Base-by-base conservation (phyloP, 2,329 filamentous ascomycete species). In the Curvularia eragrostidis region DNA sequence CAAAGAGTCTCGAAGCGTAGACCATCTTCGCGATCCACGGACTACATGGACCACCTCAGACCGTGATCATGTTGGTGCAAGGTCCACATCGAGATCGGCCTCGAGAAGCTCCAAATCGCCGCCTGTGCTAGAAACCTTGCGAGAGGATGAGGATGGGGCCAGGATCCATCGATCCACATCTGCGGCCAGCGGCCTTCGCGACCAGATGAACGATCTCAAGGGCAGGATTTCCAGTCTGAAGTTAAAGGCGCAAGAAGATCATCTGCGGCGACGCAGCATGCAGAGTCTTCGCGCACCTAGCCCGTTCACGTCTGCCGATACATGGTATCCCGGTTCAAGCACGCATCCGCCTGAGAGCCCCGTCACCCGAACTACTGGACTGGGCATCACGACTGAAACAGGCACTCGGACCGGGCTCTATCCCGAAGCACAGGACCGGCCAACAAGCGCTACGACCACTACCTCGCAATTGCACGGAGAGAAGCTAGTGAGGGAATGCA, bases 151-250 rank as follows among this genome's bases (percentile, higher is more conserved):
- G 24, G 66, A 66, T 15, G 59, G 54, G n/a, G 64, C 66, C 32
- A 68, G 54, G 1, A 76, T 89, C 8, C 84, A 84, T 24, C 84
- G 91, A 18, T 88, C 90, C 2, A 83, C 87, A 13, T 94, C 91
- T 0, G 87, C 87, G n/a, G 84, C 88, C 70, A 87, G 89, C 8
- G 85, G 87, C 69, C 81, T 97, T 42, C 91, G 91, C 59, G 89
- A 92, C 64, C 92, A 96, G 73, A 91, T 97, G 85, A 88, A 90
- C 54, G 91, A 90, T 52, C 82, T 97, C 46, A 93, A 93, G 71
- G 91, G 90, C 58, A 91, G 92, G 69, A 93, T 97, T 34, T 93
- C 91, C 1, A 89, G 83, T 15, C 77, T 97, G 41, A 89, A 91
- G 66, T 87, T 93, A 61, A 89, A 91, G 67, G 90, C 91, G 0